Percentiles rank a stretch among this genome's conserved stretches.
Evolutionary conservation across 441 rosid species (phyloP).

Genomic region (Gossypium davidsonii): DNA sequence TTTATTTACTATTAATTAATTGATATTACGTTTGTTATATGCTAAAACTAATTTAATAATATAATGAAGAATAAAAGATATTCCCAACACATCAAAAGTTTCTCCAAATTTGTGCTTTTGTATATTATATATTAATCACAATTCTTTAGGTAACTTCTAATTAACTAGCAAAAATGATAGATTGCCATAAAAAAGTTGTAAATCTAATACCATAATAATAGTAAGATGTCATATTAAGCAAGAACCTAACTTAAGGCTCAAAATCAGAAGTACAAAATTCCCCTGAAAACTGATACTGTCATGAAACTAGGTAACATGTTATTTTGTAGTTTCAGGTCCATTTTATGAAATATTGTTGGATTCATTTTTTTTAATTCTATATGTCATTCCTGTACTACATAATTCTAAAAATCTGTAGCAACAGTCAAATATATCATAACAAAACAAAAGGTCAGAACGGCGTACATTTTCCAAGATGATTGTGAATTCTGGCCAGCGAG

Average conservation of each 20-base stretch:
- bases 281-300: not conserved
- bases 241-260: not conserved
- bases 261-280: not conserved
- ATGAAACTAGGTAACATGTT: not conserved
- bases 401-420: not conserved
- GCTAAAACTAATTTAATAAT: too few relatives aligned
- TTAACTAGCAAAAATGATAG: not conserved
- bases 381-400: not conserved
- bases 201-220: not conserved
- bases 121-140: too few relatives aligned
- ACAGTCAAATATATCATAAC: not conserved
- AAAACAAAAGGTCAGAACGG: not conserved
- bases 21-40: too few relatives aligned
- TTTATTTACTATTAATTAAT: too few relatives aligned
- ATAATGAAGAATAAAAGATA: too few relatives aligned
- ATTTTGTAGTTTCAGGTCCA: not conserved
- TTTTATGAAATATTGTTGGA: not conserved
- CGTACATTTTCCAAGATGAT: slow-evolving; percentile 68
- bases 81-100: too few relatives aligned
- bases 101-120: too few relatives aligned
- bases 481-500: slow-evolving; percentile 82
- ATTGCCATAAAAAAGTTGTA: not conserved
- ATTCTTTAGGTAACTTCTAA: not conserved
- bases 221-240: not conserved
- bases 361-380: not conserved